Base-by-base conservation (phyloP, 2,329 filamentous ascomycete genomes). In the Monosporascus sp. region DNA sequence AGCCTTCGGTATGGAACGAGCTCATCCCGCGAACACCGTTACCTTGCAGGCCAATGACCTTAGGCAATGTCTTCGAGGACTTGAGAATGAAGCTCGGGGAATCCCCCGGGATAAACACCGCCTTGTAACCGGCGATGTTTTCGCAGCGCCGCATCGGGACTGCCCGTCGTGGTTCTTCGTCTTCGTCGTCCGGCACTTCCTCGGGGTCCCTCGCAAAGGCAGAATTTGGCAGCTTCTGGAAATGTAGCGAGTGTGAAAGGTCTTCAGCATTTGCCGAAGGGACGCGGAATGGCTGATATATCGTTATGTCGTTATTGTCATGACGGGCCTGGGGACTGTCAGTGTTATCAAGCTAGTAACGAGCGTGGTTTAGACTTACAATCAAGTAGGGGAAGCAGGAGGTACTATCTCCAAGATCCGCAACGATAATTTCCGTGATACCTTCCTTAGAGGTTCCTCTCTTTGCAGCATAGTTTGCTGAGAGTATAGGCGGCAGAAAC, bases 41-140 rank as follows among this genome's bases (percentile, higher is more conserved):
- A 0, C 88, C 87, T 55, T 86, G 82, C 1, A 97, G 74, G 11
- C 82, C 79, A n/a, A 96, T 71, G 15, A 96, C 81, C 59, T 84
- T 85, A 0, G 93, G 91, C 5, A 80, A 72, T 50, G 87, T 91
- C 59, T 90, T 88, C 37, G 90, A 82, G 48, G 90, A 90, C 64
- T 89, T 95, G 44, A 97, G 68, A 45, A 99, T 74, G 67, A 97
- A 92, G 54, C 85, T 86, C 0, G 93, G 88, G 1, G 90, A 90
- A 4, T 79, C 71, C 0, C 93, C 92, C 0, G 91, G 86, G 49
- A 97, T 78, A 65, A 96, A 94, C 1, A 97, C 86, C 1, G 88
- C 82, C 64, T 84, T 87, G 68, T 92, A 91, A 3, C 91, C 90
- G 31, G 80, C 83, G n/a, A 97, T 67, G 53, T 89, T 86, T 52